Evolutionary conservation across 768 basidiomycete genomes (phyloP), one percentile per base, ranked within the genome.

Genomic region (Boletus tomentosulus): DNA sequence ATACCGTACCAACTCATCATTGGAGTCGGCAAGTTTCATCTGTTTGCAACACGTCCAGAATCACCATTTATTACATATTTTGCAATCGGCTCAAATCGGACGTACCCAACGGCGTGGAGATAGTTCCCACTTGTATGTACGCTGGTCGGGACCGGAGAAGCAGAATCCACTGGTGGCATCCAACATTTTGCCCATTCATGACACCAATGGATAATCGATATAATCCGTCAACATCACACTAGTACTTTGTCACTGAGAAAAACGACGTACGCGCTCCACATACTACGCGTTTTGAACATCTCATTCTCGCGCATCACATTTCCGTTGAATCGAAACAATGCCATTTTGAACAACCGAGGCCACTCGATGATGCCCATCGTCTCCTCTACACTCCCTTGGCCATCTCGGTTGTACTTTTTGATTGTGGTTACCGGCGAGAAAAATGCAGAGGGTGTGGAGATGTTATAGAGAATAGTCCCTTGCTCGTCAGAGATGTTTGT

Each of bases 91-190:
- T 5, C 27, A 3, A 28, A 10, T 27, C 12, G 16, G 3, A 50
- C 58, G 42, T 31, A 63, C n/a, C 66, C 58, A 49, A 16, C 63
- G 57, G 2, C 57, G 57, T 7, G 49, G 47, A n/a, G 27, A 43
- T 4, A 69, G 24, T 3, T 51, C 53, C 71, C 68, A 72, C 15
- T 62, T 59, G 53, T 67, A 70, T 49, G 57, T 48, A 13, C 44
- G 57, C 1, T 62, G 58, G 49, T 68, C 68, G 0, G 57, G 66
- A 4, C 64, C 70, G 11, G 43, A 50, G 45, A 70, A 69, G 2
- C 57, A 41, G 15, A 63, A 62, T 31, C 58, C 54, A 35, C 67
- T 69, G 43, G 34, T 3, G 11, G 19, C 5, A 37, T 7, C n/a
- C n/a, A n/a, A n/a, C n/a, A n/a, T n/a, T n/a, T n/a, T n/a, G n/a